Evolutionary conservation across 164 flowering plant genomes (phyloP).

Genomic region (Umbellularia californica): DNA sequence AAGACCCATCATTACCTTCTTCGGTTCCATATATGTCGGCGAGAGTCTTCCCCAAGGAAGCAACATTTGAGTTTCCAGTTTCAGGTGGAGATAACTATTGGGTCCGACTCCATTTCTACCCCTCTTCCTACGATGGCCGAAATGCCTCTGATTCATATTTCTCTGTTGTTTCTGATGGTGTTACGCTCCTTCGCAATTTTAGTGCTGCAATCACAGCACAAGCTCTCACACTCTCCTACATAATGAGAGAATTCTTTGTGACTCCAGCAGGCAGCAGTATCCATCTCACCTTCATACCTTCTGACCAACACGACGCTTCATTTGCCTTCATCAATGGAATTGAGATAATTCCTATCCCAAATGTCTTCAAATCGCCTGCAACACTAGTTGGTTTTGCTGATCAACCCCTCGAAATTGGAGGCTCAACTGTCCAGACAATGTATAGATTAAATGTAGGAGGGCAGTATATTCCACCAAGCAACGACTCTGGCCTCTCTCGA

Average conservation of each 20-base stretch:
- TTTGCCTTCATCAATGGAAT: slow-evolving; percentile 81
- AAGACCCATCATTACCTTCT: slow-evolving; percentile 69
- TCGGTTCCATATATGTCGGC: slow-evolving; percentile 64
- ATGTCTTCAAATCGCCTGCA: slow-evolving; percentile 33
- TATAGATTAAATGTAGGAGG: slow-evolving; percentile 78
- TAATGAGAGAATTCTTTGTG: slow-evolving; percentile 51
- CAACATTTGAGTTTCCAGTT: slow-evolving; percentile 36
- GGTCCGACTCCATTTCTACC: slow-evolving; percentile 75
- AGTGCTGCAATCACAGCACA: slow-evolving; percentile 66
- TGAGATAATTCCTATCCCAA: slow-evolving; percentile 55
- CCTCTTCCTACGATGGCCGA: slow-evolving; percentile 40
- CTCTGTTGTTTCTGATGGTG: slow-evolving; percentile 34
- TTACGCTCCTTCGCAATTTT: slow-evolving; percentile 59
- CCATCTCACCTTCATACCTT: slow-evolving; percentile 49
- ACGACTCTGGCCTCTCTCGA: slow-evolving; percentile 57
- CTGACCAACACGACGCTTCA: slow-evolving; percentile 24
- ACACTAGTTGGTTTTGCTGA: slow-evolving; percentile 41
- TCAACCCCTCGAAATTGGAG: slow-evolving; percentile 24
- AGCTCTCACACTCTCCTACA: slow-evolving; percentile 67
- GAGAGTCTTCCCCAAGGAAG: slow-evolving; percentile 42
- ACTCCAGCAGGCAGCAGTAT: slow-evolving; percentile 23
- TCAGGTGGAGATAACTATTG: slow-evolving; percentile 22
- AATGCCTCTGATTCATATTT: slow-evolving; percentile 43
- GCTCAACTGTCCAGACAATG: slow-evolving; percentile 47
- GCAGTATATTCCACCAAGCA: slow-evolving; percentile 46